Evolutionary conservation across 2,329 filamentous ascomycete species (phyloP), one percentile per base, ranked within the genome.

Genomic region (Ceratocystis destructans): DNA sequence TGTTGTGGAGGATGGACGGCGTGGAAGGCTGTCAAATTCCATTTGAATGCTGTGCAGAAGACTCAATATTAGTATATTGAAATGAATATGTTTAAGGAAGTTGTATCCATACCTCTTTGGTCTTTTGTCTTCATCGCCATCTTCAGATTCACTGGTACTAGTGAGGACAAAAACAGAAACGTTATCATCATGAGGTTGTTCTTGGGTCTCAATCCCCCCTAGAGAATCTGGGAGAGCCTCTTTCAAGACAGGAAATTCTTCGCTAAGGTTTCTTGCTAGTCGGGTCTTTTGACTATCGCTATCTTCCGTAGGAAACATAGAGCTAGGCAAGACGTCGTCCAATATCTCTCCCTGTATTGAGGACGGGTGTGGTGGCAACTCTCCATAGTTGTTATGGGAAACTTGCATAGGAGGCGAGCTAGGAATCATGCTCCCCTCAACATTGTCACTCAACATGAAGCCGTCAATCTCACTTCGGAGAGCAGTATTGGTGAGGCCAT

Each of bases 201-300:
- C 41, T 45, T 28, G 50, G 20, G 41, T 6, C 12, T 48, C 22
- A 8, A 12, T 3, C 2, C n/a, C 37, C 5, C 12, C 25, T 48
- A 4, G 22, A 33, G 25, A n/a, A 4, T 20, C 10, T 37, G 7
- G 17, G 8, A 10, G 22, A 1, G 10, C 22, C 8, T 5, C 7
- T 63, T 33, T 25, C 28, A 20, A 33, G 6, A 20, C 31, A 5
- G 15, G n/a, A 12, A n/a, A 6, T 5, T n/a, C 25, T 28, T 63
- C 20, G 55, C 66, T 67, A 20, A 55, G 45, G 17, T 64, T 31
- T 33, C 55, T 31, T 4, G 46, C 61, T 20, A 25, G 46, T 37
- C 67, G 17, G 6, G 67, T 68, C 41, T 50, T 64, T 33, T 68
- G 67, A 31, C 67, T 68, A 25, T 68, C 67, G 7, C 64, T 64